Base-by-base conservation (phyloP, 2,329 filamentous ascomycete species). In the Phaeoacremonium minimum region DNA sequence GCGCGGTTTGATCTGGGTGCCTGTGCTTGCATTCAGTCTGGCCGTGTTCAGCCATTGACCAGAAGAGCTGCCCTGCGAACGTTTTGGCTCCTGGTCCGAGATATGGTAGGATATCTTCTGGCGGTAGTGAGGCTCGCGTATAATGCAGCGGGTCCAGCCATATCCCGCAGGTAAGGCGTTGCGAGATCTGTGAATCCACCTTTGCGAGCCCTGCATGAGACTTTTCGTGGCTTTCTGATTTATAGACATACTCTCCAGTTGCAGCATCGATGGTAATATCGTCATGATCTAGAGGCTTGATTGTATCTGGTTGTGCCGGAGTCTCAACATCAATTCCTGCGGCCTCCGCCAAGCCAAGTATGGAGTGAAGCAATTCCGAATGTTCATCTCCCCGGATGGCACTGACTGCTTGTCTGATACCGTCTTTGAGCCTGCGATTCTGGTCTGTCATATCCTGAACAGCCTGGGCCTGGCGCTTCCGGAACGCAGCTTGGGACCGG, bases 41-140 rank as follows among this genome's bases (percentile, higher is more conserved):
- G 5, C 15, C 20, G 22, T 26, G 22, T 26, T 26, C 22, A 26
- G 22, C 22, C 22, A 26, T 26, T n/a, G 22, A 26, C 44, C 44
- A 46, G 18, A 44, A 46, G 5, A 46, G 29, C 3, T 37, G 32
- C 4, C 44, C 44, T 7, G 39, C 42, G 17, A 46, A 38, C 1
- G 44, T 46, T 18, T 35, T 34, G 15, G 44, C 33, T 2, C 42
- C 37, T 3, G 37, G 20, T 12, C 44, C 44, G 4, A 46, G 14
- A 11, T 44, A 45, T 7, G 44, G 44, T 12, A 45, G 13, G 15
- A 46, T 46, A 18, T 46, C 44, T 16, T 43, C 35, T 5, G 44
- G 44, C 9, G 44, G 44, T 18, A 43, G 28, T 15, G 35, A 37
- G 7, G 42, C 26, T 19, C 39, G 38, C 39, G 44, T 44, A 14